Base-by-base conservation (phyloP, 2,329 filamentous ascomycete genomes). In the Arthrocladium fulminans region DNA sequence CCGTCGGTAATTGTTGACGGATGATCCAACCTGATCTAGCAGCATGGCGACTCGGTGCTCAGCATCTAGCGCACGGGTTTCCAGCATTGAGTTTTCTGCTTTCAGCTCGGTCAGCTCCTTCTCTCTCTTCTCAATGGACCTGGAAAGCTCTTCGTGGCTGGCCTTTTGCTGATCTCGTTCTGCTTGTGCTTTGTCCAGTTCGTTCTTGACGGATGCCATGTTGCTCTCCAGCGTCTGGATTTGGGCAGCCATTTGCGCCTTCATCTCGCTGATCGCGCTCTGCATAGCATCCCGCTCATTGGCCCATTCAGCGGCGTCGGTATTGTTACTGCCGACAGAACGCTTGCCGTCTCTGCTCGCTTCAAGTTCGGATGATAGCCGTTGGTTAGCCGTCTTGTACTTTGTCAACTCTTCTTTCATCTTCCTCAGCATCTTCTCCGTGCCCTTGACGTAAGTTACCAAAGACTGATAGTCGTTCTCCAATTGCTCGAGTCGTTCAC, bases 381-480 rank as follows among this genome's bases (percentile, higher is more conserved):
- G 84, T 15, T 75, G 72, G 61, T 96, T 96, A 52, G 92, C 85
- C 10, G 80, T 70, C 75, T 97, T 97, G 69, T 94, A 92, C 50
- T 88, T 86, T 47, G 84, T 76, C n/a, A 98, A 75, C 68, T 98
- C 92, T 61, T 96, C 88, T 72, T 97, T 97, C 76, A 98, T 90
- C 66, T 94, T 90, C 67, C 92, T 89, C 42, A 98, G 79, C 88
- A 98, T 96, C 76, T 96, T 97, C 68, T 98, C 92, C 1, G 92
- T 97, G 50, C 92, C 92, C 67, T 95, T 94, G 57, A 98, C 87
- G 62, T 98, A 98, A 67, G 96, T 92, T 43, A 97, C 89, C 13
- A 92, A 90, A 35, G 92, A 95, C 66, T 96, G 88, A 64, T 98
- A 96, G 65, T 98, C 92, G 63, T 89, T 94, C 68, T 97, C 89